These are phyloP conservation scores for Pythium plurisporium DNA, from an alignment of 352 stramenopile species.

Conservation along the genomic window DNA sequence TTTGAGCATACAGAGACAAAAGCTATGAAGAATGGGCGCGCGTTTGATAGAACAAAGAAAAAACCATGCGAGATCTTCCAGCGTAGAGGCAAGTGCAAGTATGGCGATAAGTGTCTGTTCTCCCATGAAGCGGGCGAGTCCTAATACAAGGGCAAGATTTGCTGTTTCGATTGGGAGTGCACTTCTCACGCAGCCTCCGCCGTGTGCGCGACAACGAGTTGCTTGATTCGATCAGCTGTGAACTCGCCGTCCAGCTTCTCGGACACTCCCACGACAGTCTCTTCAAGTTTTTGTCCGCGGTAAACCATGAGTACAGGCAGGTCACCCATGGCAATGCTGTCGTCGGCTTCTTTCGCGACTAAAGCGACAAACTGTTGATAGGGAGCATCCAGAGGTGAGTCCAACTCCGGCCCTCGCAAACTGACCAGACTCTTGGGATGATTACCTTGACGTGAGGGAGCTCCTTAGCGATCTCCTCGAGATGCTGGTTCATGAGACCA, in stretches of 20 bases:
- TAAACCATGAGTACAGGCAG: slow-evolving; percentile 70
- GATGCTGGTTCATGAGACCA: slow-evolving; percentile 56
- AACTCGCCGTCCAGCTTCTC: slow-evolving; percentile 59
- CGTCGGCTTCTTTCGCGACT: slow-evolving; percentile 60
- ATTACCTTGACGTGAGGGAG: slow-evolving; percentile 60
- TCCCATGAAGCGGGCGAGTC: slow-evolving; percentile 31
- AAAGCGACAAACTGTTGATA: slow-evolving; percentile 51
- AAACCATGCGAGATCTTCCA: slow-evolving; percentile 54
- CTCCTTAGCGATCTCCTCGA: slow-evolving; percentile 48
- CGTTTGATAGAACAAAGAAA: slow-evolving; percentile 49
- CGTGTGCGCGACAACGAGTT: slow-evolving; percentile 1
- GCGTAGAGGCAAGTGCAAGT: slow-evolving; percentile 46
- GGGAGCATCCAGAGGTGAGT: not conserved
- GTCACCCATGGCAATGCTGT: slow-evolving; percentile 56
- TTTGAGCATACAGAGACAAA: slow-evolving; percentile 75
- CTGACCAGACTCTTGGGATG: too few species aligned
- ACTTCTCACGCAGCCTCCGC: not conserved
- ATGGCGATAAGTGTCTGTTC: slow-evolving; percentile 75
- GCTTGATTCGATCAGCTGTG: slow-evolving; percentile 38
- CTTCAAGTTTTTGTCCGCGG: slow-evolving; percentile 38
- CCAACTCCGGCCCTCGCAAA: not conserved
- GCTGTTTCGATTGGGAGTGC: not conserved
- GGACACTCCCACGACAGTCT: slow-evolving; percentile 60
- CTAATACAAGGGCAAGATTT: not conserved
- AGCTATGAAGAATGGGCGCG: slow-evolving; percentile 48